These are phyloP conservation scores for Xylaria digitata DNA, from an alignment of 2,329 filamentous ascomycete species.

Conservation along the genomic window DNA sequence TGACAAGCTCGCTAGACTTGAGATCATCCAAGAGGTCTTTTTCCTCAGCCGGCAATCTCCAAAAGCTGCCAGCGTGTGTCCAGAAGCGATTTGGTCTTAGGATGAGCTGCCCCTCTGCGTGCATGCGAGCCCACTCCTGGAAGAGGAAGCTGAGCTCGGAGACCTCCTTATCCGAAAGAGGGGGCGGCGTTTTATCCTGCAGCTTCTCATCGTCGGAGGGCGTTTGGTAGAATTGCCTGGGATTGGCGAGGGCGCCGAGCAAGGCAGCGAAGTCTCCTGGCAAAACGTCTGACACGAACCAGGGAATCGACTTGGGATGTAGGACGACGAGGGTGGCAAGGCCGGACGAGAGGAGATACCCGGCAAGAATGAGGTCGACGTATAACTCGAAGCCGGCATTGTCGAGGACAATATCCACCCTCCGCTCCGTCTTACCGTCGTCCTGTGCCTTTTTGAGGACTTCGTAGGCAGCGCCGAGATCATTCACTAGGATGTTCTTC, in stretches of 20 bases:
- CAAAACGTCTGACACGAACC: slow-evolving; percentile 97
- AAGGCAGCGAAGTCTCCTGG: slow-evolving; percentile 87
- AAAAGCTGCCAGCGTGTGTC: slow-evolving; percentile 89
- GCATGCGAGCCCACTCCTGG: slow-evolving; percentile 80
- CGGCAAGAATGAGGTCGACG: slow-evolving; percentile 91
- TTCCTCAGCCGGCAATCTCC: slow-evolving; percentile 80
- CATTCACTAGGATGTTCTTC: slow-evolving; percentile 91
- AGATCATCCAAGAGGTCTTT: slow-evolving; percentile 79
- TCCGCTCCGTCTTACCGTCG: slow-evolving; percentile 72
- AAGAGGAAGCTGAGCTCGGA: slow-evolving; percentile 81
- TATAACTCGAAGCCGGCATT: slow-evolving; percentile 98
- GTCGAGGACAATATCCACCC: slow-evolving; percentile 94
- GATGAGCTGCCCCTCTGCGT: slow-evolving; percentile 84
- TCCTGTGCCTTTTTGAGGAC: slow-evolving; percentile 73
- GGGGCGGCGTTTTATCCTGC: slow-evolving; percentile 66
- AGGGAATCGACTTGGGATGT: slow-evolving; percentile 94
- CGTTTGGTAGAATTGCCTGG: slow-evolving; percentile 81
- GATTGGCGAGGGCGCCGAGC: slow-evolving; percentile 80
- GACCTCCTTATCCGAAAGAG: slow-evolving; percentile 75
- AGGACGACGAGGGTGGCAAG: slow-evolving; percentile 89
- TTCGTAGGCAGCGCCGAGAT: slow-evolving; percentile 78
- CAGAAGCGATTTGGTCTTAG: slow-evolving; percentile 90
- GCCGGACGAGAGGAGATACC: slow-evolving; percentile 85
- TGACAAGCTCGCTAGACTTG: slow-evolving; percentile 83
- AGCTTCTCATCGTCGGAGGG: slow-evolving; percentile 74